Evolutionary conservation across 2,329 filamentous ascomycete species (phyloP).

Genomic region (Dryadomyces quercus-mongolicae): DNA sequence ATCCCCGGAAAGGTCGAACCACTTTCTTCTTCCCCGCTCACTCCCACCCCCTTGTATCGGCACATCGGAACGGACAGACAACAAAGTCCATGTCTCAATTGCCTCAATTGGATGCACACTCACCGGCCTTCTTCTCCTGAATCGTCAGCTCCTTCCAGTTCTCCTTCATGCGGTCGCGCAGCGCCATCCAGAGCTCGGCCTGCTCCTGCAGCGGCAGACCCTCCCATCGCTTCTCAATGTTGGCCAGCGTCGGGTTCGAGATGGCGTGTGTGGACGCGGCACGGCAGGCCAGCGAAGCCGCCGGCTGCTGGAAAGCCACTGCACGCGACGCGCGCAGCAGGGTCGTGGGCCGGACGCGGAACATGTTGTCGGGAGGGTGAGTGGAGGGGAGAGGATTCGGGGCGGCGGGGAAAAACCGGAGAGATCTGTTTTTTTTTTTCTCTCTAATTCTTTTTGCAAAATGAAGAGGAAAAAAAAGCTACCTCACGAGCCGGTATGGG

Average conservation of each 20-base stretch:
- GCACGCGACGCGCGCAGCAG: constrained; percentile 31
- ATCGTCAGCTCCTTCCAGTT: constrained; percentile 92
- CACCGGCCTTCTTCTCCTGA: constrained; percentile 99
- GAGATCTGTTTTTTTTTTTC: background rate
- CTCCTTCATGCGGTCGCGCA: constrained; percentile 97
- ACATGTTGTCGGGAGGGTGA: constrained; percentile 32
- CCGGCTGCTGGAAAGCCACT: constrained; percentile 22
- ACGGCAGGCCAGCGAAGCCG: constrained; percentile 29
- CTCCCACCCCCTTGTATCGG: too few species aligned
- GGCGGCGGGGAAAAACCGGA: background rate
- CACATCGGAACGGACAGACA: background rate
- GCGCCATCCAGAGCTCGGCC: constrained; percentile 96
- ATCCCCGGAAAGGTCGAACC: too few species aligned
- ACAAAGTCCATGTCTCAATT: background rate
- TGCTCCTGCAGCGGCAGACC: constrained; percentile 96
- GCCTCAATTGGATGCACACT: constrained; percentile 27
- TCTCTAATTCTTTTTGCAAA: background rate
- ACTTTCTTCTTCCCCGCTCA: too few species aligned
- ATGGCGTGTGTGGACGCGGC: constrained; percentile 74
- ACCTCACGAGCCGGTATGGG: background rate
- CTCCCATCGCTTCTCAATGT: constrained; percentile 99
- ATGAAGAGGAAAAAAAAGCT: background rate
- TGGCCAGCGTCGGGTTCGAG: constrained; percentile 91
- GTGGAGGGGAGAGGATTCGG: background rate
- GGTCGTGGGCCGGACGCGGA: constrained; percentile 40